Percentiles rank a stretch among this genome's conserved stretches.
Evolutionary conservation across 2,329 filamentous ascomycete species (phyloP).

Genomic region (Periconia sp.): DNA sequence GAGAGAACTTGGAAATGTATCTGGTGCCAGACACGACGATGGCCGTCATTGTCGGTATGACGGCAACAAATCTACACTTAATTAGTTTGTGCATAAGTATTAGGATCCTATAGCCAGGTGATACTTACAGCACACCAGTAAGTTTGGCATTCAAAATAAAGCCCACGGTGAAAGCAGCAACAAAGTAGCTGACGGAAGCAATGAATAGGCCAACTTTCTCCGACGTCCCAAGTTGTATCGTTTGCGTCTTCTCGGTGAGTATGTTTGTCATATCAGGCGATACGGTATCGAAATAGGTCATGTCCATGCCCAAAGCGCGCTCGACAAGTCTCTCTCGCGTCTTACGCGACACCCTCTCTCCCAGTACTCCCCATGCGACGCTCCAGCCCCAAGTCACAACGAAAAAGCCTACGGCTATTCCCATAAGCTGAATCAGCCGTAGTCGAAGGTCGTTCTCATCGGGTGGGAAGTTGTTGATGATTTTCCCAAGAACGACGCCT

Average conservation of each 20-base stretch:
- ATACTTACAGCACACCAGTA: constrained; percentile 42
- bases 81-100: background rate
- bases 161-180: constrained; percentile 49
- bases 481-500: constrained; percentile 56
- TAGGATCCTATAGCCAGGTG: background rate
- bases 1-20: constrained; percentile 44
- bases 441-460: constrained; percentile 45
- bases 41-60: constrained; percentile 53
- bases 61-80: constrained; percentile 39
- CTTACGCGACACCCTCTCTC: constrained; percentile 52
- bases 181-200: constrained; percentile 49
- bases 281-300: constrained; percentile 54
- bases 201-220: constrained; percentile 53
- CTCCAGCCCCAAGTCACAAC: constrained; percentile 53
- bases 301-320: constrained; percentile 54
- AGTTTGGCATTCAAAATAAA: constrained; percentile 48
- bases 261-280: constrained; percentile 53
- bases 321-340: constrained; percentile 51
- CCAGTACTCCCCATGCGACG: constrained; percentile 53
- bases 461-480: constrained; percentile 55
- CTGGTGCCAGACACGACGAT: constrained; percentile 48
- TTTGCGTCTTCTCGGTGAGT: constrained; percentile 49
- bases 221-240: constrained; percentile 50
- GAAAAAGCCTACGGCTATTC: constrained; percentile 53
- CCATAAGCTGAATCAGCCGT: constrained; percentile 48